phyloP scores from a whole-genome alignment of 257 asterid genomes.

The Nicotiana tabacum region DNA sequence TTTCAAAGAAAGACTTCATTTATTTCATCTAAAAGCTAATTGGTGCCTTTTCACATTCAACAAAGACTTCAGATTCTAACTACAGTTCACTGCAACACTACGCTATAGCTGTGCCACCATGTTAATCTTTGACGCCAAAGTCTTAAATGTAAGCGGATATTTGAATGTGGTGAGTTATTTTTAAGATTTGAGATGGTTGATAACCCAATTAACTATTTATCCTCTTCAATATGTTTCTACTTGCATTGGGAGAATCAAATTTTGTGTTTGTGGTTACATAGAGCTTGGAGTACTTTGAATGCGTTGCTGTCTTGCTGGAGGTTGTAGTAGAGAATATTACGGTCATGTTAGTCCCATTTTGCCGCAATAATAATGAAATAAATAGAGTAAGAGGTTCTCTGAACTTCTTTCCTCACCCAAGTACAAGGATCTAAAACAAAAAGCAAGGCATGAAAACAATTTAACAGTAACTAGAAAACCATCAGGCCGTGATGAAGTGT shows the following conservation, averaged over 20 bases:
- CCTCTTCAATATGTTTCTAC: too few relatives aligned
- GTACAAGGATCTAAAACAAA: neutral
- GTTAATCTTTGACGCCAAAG: neutral
- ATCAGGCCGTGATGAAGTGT: neutral
- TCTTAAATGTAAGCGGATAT: neutral
- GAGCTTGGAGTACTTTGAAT: too few relatives aligned
- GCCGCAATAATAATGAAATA: neutral
- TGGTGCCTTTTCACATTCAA: neutral
- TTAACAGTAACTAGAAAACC: neutral
- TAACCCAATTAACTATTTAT: too few relatives aligned
- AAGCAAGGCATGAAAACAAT: neutral
- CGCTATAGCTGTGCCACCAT: neutral
- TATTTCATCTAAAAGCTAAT: neutral
- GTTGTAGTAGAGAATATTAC: too few relatives aligned
- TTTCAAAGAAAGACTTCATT: neutral
- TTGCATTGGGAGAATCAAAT: too few relatives aligned
- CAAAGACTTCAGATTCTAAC: neutral
- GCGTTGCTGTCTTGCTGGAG: too few relatives aligned
- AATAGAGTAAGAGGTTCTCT: neutral
- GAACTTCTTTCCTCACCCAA: neutral
- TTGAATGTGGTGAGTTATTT: too few relatives aligned
- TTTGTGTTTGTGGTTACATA: too few relatives aligned
- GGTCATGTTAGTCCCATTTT: neutral
- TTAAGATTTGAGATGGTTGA: too few relatives aligned
- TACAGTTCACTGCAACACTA: neutral